Evolutionary conservation across 768 basidiomycete genomes (phyloP).

Genomic region (Strobilomyces dryophilus): DNA sequence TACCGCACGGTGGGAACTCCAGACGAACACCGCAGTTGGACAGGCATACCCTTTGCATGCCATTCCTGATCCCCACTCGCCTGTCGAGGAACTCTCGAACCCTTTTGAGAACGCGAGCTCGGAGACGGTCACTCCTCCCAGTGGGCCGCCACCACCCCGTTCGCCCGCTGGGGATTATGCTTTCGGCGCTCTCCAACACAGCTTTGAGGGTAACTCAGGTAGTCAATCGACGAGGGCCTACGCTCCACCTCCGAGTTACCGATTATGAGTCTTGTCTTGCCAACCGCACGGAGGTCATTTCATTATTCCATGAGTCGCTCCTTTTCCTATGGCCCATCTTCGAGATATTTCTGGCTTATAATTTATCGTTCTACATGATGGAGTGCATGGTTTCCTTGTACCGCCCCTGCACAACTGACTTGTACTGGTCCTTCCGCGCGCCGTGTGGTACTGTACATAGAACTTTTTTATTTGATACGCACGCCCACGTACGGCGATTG

Average conservation of each 20-base stretch:
- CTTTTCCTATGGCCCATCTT: constrained; percentile 2
- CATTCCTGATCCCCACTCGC: constrained; percentile 10
- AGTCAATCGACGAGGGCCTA: constrained; percentile 3
- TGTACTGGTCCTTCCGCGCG: not conserved
- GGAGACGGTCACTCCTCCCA: constrained; percentile 18
- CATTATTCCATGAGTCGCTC: constrained; percentile 2
- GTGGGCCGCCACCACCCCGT: constrained; percentile 4
- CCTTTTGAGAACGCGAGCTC: constrained; percentile 22
- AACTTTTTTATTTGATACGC: not conserved
- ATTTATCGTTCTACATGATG: constrained; percentile 18
- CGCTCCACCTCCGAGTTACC: constrained; percentile 23
- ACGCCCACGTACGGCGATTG: not conserved
- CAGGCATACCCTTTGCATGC: constrained; percentile 23
- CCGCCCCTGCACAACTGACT: constrained; percentile 6
- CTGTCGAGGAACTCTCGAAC: constrained; percentile 17
- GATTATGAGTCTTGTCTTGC: not conserved
- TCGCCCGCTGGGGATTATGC: constrained; percentile 19
- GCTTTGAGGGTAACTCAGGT: constrained; percentile 15
- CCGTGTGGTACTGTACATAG: not conserved
- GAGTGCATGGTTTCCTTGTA: constrained; percentile 15
- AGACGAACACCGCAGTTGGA: constrained; percentile 23
- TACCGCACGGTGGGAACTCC: constrained; percentile 28
- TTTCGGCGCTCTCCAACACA: constrained; percentile 22
- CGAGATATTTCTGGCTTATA: constrained; percentile 11
- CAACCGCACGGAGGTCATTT: too few species aligned